Evolutionary conservation across 169 alveolate species (phyloP), one percentile per base, ranked within the genome.

Genomic region (Plasmodium blacklocki): DNA sequence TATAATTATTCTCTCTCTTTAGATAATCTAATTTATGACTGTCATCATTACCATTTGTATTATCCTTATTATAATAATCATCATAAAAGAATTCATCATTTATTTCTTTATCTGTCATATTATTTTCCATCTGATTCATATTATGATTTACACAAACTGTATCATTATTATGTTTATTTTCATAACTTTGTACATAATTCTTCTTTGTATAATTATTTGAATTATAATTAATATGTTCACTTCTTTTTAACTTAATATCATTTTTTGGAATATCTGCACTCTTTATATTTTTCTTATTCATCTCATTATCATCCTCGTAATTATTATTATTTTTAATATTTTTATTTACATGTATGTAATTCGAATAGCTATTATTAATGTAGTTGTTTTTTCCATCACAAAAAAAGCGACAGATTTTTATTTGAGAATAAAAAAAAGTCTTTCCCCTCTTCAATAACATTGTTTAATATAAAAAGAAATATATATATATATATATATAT

Each of bases 341-440:
- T 54, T 80, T 43, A 80, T 47, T 68, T 19, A 54, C 83, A n/a
- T 58, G 64, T 19, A 80, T 32, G 59, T 80, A 80, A 80, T 80
- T 80, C 73, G 70, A 63, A 64, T 52, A 80, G 12, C 83, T 80
- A 73, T 80, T 80, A 60, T 80, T 80, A 56, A 80, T 52, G 64
- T 56, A 56, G 62, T 67, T 62, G 39, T 68, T 64, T 49, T 49
- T 80, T 19, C 43, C 59, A 43, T 80, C 83, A 15, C 68, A 68
- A 68, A 80, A 68, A 26, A 47, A 1, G 54, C 90, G 58, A 63
- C 83, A 52, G 19, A 72, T 49, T 18, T 54, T 71, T 9, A 70
- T 60, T 3, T 45, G 15, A 29, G 45, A 23, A 32, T 32, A 32
- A 32, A 80, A 43, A 68, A 80, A 56, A 19, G 15, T 15, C 60